Conservation (phyloP, 768 basidiomycete species). For the Hydnomerulius pinastri region DNA sequence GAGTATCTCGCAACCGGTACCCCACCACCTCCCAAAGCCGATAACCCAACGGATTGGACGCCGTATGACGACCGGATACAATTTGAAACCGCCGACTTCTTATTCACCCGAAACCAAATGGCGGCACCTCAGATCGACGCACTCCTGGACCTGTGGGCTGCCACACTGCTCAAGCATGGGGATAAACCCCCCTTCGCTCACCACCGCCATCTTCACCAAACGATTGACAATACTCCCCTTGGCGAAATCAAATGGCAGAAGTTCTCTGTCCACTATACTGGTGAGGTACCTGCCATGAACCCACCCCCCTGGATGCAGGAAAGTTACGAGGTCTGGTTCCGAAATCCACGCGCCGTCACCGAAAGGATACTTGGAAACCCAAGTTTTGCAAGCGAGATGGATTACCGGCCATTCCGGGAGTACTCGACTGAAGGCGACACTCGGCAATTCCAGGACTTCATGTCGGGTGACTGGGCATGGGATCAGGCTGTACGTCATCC, state of each 20-base stretch:
- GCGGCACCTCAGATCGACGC: slow-evolving; percentile 18
- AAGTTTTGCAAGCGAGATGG: slow-evolving; percentile 19
- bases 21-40: slow-evolving; percentile 1
- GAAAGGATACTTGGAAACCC: slow-evolving; percentile 25
- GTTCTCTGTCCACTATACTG: slow-evolving; percentile 18
- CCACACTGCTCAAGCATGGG: slow-evolving; percentile 9
- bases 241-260: slow-evolving; percentile 34
- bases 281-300: slow-evolving; percentile 11
- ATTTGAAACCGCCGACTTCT: slow-evolving; percentile 23
- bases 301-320: slow-evolving; percentile 28
- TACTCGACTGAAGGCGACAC: slow-evolving; percentile 5
- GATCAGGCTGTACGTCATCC: slow-evolving; percentile 30
- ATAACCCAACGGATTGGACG: slow-evolving; percentile 5
- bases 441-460: slow-evolving; percentile 14
- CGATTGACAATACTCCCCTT: slow-evolving; percentile 26
- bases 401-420: slow-evolving; percentile 18
- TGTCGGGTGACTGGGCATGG: slow-evolving; percentile 34
- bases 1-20: not conserved
- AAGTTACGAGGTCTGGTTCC: slow-evolving; percentile 30
- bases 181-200: slow-evolving; percentile 26
- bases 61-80: slow-evolving; percentile 11
- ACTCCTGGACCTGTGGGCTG: slow-evolving; percentile 20
- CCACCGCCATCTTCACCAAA: slow-evolving; percentile 20
- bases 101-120: slow-evolving; percentile 22
- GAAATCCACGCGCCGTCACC: slow-evolving; percentile 15